Conservation (phyloP, 495 filamentous ascomycete genomes). For the Clavariopsis aquatica region DNA sequence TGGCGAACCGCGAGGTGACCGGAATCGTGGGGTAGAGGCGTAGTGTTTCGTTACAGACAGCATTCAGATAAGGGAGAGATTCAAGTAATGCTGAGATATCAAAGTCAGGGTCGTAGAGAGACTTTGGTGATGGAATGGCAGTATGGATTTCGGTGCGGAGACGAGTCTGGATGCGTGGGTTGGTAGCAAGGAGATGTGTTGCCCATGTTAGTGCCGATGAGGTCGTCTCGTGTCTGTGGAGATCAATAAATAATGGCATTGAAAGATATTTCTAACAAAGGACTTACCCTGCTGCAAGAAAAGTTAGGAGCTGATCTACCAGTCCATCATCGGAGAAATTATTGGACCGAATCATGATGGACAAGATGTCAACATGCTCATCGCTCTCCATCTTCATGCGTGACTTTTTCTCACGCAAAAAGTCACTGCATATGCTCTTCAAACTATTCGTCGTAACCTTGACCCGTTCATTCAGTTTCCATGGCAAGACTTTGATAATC, state of each 20-base stretch:
- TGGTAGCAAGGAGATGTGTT: conserved; percentile 52
- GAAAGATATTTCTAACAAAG: conserved; percentile 5
- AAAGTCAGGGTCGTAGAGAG: neutral
- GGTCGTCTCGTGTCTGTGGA: conserved; percentile 55
- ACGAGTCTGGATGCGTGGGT: conserved; percentile 51
- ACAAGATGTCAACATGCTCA: conserved; percentile 41
- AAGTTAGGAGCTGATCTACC: conserved; percentile 59
- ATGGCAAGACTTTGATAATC: conserved; percentile 41
- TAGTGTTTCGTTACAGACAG: conserved; percentile 48
- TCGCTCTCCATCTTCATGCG: conserved; percentile 37
- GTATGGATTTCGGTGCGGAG: conserved; percentile 54
- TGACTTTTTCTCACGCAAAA: conserved; percentile 44
- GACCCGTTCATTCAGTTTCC: conserved; percentile 36
- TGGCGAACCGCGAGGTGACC: conserved; percentile 51
- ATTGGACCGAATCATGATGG: conserved; percentile 41
- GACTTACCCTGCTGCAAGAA: conserved; percentile 54
- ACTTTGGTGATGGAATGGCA: conserved; percentile 41
- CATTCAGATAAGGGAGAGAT: conserved; percentile 55
- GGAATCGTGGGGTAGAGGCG: conserved; percentile 53
- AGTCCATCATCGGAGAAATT: conserved; percentile 54
- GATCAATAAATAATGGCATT: neutral
- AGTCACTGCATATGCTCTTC: conserved; percentile 34
- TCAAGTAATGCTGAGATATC: conserved; percentile 49
- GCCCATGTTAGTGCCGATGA: conserved; percentile 57
- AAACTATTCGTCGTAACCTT: conserved; percentile 31